Percentiles rank a stretch among this genome's conserved stretches.
These are phyloP conservation scores for Primulina huaijiensis DNA, from an alignment of 257 asterid species.

Conservation along the genomic window DNA sequence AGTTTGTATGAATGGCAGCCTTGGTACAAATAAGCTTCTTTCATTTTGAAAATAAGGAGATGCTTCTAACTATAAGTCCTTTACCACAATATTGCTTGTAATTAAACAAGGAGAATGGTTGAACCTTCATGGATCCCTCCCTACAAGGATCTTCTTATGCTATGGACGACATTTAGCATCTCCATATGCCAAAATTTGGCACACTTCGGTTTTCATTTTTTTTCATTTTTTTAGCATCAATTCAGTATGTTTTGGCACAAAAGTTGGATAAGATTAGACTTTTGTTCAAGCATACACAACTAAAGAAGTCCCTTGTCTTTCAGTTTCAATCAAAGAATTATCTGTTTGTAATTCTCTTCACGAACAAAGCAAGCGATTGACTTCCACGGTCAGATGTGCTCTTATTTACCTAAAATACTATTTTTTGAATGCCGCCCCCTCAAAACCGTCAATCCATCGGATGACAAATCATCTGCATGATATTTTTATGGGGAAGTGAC, in stretches of 20 bases:
- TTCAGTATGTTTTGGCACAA: neutral
- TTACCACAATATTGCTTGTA: neutral
- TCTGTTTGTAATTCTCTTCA: neutral
- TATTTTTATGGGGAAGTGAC: neutral
- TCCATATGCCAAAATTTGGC: neutral
- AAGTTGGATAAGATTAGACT: neutral
- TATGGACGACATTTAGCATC: neutral
- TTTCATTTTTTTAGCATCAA: neutral
- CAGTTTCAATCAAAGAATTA: neutral
- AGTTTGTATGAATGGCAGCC: neutral
- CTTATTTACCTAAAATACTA: neutral
- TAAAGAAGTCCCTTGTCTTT: neutral
- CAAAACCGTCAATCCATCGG: neutral
- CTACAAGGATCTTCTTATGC: neutral
- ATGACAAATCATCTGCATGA: constrained; percentile 2
- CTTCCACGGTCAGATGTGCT: neutral
- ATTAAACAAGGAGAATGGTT: neutral
- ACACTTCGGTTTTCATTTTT: neutral
- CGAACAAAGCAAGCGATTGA: neutral
- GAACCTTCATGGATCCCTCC: neutral
- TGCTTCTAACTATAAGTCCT: neutral
- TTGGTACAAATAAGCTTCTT: neutral
- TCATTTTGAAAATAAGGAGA: neutral
- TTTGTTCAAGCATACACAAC: neutral
- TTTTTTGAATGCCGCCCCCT: neutral